Base-by-base conservation (phyloP, 1,139 yeast genomes). In the Eremothecium cymbalariae region DNA sequence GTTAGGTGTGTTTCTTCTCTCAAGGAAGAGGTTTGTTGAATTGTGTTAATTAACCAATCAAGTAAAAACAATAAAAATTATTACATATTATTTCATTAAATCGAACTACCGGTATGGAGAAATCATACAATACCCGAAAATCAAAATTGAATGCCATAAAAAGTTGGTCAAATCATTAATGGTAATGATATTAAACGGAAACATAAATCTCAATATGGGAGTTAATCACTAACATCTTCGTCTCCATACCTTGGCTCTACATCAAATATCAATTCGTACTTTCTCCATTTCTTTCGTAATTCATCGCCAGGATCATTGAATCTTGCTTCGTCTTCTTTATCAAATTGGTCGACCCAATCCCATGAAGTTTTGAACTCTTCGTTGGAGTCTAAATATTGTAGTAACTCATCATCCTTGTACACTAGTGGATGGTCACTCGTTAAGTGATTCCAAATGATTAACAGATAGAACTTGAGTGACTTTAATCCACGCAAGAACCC, bases 401-500 rank as follows among this genome's bases (percentile, higher is more conserved):
- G 26, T 18, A 55, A 33, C 12, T 41, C 46, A 2, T 51, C 48
- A 3, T 51, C 52, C 13, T 47, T 55, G 22, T 48, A 51, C 14
- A 55, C 53, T 14, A 50, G 34, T 29, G 58, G 60, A 11, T 44
- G 44, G 26, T 46, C 51, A 3, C 61, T 62, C 2, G 75, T 66
- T 32, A 77, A 51, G 25, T 69, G 62, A 32, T 61, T 56, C 62
- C 74, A 78, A 43, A 79, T 69, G 24, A 62, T 46, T 45, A 65
- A 63, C 44, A 84, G 76, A 53, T 85, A 84, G 36, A 64, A 65
- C 16, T 70, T 69, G 34, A 93, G 64, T 11, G 93, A 75, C 29
- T 64, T 61, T 29, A 93, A 58, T 0, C 99, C 99, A 30, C 90
- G 69, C 31, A 88, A 62, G 57, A 85, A 93, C 1, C 99, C 99